Percentiles rank a stretch among this genome's conserved stretches.
These are phyloP conservation scores for Pseudocercospora musae DNA, from an alignment of 2,329 filamentous ascomycete genomes.

Conservation along the genomic window DNA sequence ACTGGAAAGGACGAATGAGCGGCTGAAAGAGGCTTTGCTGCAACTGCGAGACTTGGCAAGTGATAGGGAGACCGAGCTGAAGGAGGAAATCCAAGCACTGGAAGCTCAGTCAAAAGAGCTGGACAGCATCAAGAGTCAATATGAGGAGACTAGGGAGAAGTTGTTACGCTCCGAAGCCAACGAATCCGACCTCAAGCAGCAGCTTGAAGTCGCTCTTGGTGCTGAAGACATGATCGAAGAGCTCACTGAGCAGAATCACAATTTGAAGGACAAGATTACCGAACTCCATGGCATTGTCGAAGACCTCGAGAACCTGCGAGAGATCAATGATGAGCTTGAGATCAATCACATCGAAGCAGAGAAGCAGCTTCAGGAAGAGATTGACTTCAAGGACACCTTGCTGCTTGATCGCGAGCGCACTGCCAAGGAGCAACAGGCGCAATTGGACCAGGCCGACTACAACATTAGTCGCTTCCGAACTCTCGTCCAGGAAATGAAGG, in stretches of 20 bases:
- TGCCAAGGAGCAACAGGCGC: constrained; percentile 71
- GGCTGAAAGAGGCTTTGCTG: constrained; percentile 79
- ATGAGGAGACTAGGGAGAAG: constrained; percentile 68
- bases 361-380: constrained; percentile 89
- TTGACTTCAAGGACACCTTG: constrained; percentile 81
- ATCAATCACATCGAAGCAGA: constrained; percentile 89
- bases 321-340: constrained; percentile 92
- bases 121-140: constrained; percentile 54
- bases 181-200: constrained; percentile 82
- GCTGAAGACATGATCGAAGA: constrained; percentile 94
- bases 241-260: constrained; percentile 81
- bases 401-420: constrained; percentile 78
- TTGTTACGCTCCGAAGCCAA: constrained; percentile 68
- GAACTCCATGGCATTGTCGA: constrained; percentile 78
- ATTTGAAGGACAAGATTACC: constrained; percentile 76
- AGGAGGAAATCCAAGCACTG: constrained; percentile 53
- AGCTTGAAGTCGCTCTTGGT: constrained; percentile 82
- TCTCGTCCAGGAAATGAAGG: constrained; percentile 79
- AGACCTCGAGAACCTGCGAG: constrained; percentile 83
- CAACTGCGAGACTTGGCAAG: constrained; percentile 82
- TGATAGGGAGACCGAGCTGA: constrained; percentile 77
- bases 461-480: constrained; percentile 85
- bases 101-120: constrained; percentile 43
- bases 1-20: constrained; percentile 85
- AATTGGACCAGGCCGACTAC: constrained; percentile 83